Evolutionary conservation across 352 stramenopile species (phyloP).

Genomic region (Phytophthora sp.): DNA sequence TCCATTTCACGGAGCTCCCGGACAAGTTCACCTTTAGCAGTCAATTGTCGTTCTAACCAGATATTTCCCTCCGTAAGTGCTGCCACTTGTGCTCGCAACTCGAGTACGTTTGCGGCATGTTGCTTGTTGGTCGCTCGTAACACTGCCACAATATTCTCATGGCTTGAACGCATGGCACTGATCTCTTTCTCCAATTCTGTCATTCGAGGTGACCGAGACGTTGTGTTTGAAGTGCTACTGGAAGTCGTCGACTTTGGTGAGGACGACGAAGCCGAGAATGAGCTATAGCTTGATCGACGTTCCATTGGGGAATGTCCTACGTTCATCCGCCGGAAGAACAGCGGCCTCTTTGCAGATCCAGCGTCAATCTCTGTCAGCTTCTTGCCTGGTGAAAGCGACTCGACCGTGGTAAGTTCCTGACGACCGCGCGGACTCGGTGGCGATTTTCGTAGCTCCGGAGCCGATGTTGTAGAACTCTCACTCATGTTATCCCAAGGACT

Average conservation of each 20-base stretch:
- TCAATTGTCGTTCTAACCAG: conserved; percentile 68
- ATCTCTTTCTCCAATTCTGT: conserved; percentile 71
- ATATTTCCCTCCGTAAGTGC: conserved; percentile 64
- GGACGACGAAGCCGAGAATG: conserved; percentile 16
- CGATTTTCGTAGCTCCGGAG: conserved; percentile 7
- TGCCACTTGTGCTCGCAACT: conserved; percentile 67
- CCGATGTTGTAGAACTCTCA: conserved; percentile 25
- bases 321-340: conserved; percentile 53
- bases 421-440: conserved; percentile 15
- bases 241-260: conserved; percentile 25
- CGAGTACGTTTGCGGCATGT: conserved; percentile 66
- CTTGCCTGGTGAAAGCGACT: conserved; percentile 39
- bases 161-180: conserved; percentile 60
- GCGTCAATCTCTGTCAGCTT: conserved; percentile 15
- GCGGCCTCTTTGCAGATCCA: conserved; percentile 25
- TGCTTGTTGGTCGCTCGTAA: conserved; percentile 75
- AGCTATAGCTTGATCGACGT: conserved; percentile 46
- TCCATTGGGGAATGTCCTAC: conserved; percentile 38
- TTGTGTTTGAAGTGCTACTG: conserved; percentile 9
- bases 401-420: conserved; percentile 37
- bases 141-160: conserved; percentile 75
- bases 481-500: conserved; percentile 18
- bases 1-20: conserved; percentile 55
- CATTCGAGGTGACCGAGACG: conserved; percentile 38
- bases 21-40: conserved; percentile 61